Percentiles rank a stretch among this genome's conserved stretches.
phyloP scores from a whole-genome alignment of 2,329 filamentous ascomycete species.

The Ophiostoma sp. region DNA sequence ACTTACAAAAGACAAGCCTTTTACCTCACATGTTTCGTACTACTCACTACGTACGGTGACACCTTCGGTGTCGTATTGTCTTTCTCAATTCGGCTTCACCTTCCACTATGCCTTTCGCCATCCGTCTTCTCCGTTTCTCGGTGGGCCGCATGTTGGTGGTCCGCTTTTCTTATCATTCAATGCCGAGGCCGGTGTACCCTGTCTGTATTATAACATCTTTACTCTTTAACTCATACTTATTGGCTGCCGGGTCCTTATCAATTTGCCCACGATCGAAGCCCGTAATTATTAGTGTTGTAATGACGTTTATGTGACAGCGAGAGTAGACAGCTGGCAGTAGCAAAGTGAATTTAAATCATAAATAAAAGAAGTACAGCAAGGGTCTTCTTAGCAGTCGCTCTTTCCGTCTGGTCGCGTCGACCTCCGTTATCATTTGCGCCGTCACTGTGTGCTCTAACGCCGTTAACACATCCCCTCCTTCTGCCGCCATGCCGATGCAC shows the following conservation, averaged over 20 bases:
- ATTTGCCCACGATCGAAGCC: neutral
- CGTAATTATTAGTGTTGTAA: too few relatives aligned
- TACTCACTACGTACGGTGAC: too few relatives aligned
- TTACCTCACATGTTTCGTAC: too few relatives aligned
- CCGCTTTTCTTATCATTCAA: neutral
- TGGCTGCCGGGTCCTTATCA: neutral
- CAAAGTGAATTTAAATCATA: neutral
- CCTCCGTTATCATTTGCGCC: neutral
- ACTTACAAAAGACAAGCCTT: too few relatives aligned
- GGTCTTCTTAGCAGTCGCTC: neutral
- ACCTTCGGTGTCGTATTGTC: neutral
- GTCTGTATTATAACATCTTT: neutral
- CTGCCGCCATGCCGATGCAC: neutral
- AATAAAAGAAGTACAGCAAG: neutral
- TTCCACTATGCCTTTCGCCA: neutral
- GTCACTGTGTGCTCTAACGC: neutral
- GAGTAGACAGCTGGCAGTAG: neutral
- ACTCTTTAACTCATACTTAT: neutral
- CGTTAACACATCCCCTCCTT: neutral
- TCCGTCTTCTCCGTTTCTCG: conserved; percentile 11
- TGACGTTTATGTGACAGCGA: too few relatives aligned
- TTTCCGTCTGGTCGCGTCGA: neutral
- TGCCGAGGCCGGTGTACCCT: conserved; percentile 8
- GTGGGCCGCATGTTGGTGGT: neutral
- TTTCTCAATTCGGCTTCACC: neutral